Evolutionary conservation across 2,329 filamentous ascomycete species (phyloP).

Genomic region (Parafenestella ontariensis): DNA sequence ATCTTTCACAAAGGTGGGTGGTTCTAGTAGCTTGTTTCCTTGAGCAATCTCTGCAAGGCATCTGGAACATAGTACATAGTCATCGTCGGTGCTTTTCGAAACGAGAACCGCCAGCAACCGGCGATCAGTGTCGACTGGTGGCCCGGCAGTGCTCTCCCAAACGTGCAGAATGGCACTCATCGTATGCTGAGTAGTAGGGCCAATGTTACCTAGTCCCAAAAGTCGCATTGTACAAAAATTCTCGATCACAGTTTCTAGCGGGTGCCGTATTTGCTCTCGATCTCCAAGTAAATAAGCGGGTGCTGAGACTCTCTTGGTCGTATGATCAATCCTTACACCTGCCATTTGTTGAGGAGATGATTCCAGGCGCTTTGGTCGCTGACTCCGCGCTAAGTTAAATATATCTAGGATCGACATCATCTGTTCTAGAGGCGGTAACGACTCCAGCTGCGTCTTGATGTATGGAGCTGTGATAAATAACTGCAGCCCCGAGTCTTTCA

Average conservation of each 20-base stretch:
- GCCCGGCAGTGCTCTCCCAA: slow-evolving; percentile 22
- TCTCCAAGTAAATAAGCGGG: background rate
- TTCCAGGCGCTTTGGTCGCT: background rate
- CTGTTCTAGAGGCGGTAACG: background rate
- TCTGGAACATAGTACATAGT: slow-evolving; percentile 16
- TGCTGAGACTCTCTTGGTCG: background rate
- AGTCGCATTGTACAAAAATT: slow-evolving; percentile 25
- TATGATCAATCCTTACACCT: background rate
- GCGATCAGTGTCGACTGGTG: slow-evolving; percentile 9
- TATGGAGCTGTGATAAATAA: slow-evolving; percentile 4
- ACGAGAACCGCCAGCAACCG: slow-evolving; percentile 26
- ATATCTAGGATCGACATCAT: slow-evolving; percentile 24
- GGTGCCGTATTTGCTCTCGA: slow-evolving; percentile 1
- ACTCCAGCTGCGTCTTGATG: background rate
- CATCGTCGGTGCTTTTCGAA: slow-evolving; percentile 6
- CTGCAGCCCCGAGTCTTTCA: slow-evolving; percentile 24
- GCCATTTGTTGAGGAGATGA: background rate
- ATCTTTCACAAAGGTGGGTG: slow-evolving; percentile 16
- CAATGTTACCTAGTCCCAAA: slow-evolving; percentile 13
- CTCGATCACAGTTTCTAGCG: slow-evolving; percentile 23
- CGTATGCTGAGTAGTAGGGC: slow-evolving; percentile 10
- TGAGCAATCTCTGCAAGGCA: slow-evolving; percentile 28
- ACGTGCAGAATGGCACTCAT: slow-evolving; percentile 25
- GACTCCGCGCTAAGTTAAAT: slow-evolving; percentile 11
- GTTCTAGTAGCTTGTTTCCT: slow-evolving; percentile 5